Evolutionary conservation across 2,329 filamentous ascomycete genomes (phyloP).

Genomic region (Beauveria rudraprayagi): DNA sequence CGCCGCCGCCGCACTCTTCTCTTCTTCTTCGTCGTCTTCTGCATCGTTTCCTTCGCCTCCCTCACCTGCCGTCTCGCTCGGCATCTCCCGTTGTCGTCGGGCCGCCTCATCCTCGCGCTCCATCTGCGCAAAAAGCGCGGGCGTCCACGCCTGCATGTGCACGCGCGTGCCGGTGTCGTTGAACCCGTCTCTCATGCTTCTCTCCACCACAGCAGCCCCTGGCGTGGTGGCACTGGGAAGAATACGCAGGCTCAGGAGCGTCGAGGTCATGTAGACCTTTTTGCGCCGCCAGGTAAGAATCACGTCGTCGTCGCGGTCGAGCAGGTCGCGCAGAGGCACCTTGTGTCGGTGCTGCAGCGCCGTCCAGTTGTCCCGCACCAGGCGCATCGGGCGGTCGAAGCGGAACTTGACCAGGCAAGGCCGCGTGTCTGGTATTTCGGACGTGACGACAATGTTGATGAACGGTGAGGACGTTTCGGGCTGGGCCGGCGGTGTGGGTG

Average conservation of each 20-base stretch:
- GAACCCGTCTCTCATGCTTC: slow-evolving; percentile 34
- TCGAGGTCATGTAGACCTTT: slow-evolving; percentile 68
- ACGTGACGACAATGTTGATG: slow-evolving; percentile 45
- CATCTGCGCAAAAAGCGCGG: slow-evolving; percentile 47
- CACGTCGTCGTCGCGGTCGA: slow-evolving; percentile 41
- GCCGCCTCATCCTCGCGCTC: slow-evolving; percentile 38
- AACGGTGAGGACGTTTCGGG: background rate
- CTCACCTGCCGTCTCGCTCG: slow-evolving; percentile 24
- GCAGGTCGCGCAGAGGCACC: slow-evolving; percentile 19
- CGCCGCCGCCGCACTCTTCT: slow-evolving; percentile 20
- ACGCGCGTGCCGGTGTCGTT: slow-evolving; percentile 48
- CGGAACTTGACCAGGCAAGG: slow-evolving; percentile 53
- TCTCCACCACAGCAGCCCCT: slow-evolving; percentile 26
- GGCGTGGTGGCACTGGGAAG: slow-evolving; percentile 33
- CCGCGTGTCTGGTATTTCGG: slow-evolving; percentile 52
- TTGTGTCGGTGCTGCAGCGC: slow-evolving; percentile 43
- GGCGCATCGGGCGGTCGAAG: slow-evolving; percentile 57
- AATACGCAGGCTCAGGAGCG: slow-evolving; percentile 60
- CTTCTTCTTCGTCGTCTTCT: slow-evolving; percentile 12
- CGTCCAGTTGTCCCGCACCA: slow-evolving; percentile 65
- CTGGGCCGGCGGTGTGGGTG: background rate
- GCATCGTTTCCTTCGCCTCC: slow-evolving; percentile 6
- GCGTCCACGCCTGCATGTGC: slow-evolving; percentile 71
- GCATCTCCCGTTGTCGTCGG: slow-evolving; percentile 33
- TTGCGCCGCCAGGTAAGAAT: slow-evolving; percentile 74